Evolutionary conservation across 192 early-diverging fungal genomes (phyloP).

Genomic region (Gamsiella multidivaricata): DNA sequence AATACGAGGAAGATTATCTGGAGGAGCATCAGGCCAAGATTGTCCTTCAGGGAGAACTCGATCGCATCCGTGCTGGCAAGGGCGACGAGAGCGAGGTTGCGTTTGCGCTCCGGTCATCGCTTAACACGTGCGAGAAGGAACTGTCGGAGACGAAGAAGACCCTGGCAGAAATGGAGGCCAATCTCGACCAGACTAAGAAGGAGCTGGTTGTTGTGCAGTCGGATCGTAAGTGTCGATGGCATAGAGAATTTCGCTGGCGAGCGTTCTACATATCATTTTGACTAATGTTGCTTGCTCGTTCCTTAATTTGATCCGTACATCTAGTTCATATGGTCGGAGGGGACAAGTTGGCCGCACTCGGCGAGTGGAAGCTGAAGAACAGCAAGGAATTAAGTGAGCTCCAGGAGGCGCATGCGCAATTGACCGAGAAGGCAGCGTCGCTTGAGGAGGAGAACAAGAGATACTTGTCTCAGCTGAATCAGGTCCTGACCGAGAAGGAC

Average conservation of each 20-base stretch:
- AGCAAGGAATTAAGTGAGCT: constrained; percentile 24
- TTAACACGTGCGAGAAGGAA: constrained; percentile 49
- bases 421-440: constrained; percentile 29
- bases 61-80: constrained; percentile 39
- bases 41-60: constrained; percentile 51
- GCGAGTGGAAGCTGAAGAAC: constrained; percentile 36
- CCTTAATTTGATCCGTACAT: not conserved
- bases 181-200: constrained; percentile 49
- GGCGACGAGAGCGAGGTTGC: constrained; percentile 34
- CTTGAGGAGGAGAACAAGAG: constrained; percentile 44
- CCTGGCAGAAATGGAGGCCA: constrained; percentile 37
- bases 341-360: constrained; percentile 20
- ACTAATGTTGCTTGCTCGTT: not conserved
- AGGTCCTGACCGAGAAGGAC: constrained; percentile 68
- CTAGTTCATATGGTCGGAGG: constrained; percentile 45
- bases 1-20: constrained; percentile 73
- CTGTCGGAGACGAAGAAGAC: constrained; percentile 37
- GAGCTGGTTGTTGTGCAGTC: constrained; percentile 44
- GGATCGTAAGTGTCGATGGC: constrained; percentile 56
- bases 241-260: too few relatives aligned
- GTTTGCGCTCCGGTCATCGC: constrained; percentile 23
- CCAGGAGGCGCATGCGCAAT: constrained; percentile 56
- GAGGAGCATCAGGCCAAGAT: constrained; percentile 64
- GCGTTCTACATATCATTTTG: not conserved
- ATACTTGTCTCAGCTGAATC: constrained; percentile 62